Evolutionary conservation across 129 eudicot species (phyloP).

Genomic region (Logfia minima): DNA sequence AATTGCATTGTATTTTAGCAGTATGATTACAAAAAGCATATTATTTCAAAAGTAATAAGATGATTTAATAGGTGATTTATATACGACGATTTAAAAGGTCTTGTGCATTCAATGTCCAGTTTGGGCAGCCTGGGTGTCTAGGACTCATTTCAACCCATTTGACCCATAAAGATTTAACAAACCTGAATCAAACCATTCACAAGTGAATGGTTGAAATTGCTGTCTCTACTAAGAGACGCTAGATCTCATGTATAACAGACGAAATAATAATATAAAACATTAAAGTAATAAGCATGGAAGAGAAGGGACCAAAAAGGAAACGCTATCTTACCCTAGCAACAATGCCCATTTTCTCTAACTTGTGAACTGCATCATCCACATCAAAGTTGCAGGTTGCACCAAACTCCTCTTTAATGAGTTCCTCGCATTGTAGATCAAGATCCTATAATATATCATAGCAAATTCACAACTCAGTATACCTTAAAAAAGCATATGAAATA

Average conservation of each 20-base stretch:
- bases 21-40: not conserved
- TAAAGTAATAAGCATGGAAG: not conserved
- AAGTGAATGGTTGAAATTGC: too few species aligned
- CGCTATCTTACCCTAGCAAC: slow-evolving; percentile 74
- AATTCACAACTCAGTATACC: slow-evolving; percentile 12
- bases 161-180: too few species aligned
- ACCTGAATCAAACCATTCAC: too few species aligned
- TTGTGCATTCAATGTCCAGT: too few species aligned
- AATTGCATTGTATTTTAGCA: not conserved
- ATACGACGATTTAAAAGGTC: too few species aligned
- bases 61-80: too few species aligned
- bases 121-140: too few species aligned
- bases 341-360: slow-evolving; percentile 86
- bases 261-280: not conserved
- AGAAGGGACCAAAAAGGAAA: not conserved
- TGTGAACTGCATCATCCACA: slow-evolving; percentile 91
- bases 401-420: slow-evolving; percentile 80
- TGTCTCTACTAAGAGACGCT: too few species aligned
- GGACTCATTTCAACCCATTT: too few species aligned
- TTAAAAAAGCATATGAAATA: not conserved
- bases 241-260: slow-evolving; percentile 1
- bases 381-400: slow-evolving; percentile 86
- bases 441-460: slow-evolving; percentile 46
- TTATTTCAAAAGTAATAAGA: not conserved
- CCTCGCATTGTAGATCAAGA: slow-evolving; percentile 86